Percentiles rank a stretch among this genome's conserved stretches.
Evolutionary conservation across 2,329 filamentous ascomycete species (phyloP).

Genomic region (Trichoderma endophyticum): DNA sequence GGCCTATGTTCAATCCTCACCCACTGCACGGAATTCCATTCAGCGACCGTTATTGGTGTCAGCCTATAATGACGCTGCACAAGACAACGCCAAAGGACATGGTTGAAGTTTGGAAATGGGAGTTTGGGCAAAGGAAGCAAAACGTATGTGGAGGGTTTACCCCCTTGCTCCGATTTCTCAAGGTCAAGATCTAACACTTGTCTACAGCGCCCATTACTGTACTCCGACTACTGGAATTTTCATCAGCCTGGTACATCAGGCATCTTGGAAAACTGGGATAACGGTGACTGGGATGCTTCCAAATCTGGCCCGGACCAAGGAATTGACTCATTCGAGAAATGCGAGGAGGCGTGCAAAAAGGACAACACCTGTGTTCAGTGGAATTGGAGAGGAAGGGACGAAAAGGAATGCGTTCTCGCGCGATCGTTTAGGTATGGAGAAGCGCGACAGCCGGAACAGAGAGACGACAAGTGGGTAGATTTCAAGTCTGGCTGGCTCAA

Average conservation of each 20-base stretch:
- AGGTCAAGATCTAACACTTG: not conserved
- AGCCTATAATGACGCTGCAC: constrained; percentile 48
- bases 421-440: constrained; percentile 30
- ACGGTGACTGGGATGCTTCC: constrained; percentile 33
- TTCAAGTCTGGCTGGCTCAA: constrained; percentile 32
- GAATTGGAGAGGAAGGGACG: constrained; percentile 33
- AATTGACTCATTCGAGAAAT: constrained; percentile 29
- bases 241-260: constrained; percentile 31
- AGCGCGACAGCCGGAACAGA: constrained; percentile 23
- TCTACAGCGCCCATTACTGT: constrained; percentile 34
- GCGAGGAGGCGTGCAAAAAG: constrained; percentile 28
- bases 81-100: constrained; percentile 48
- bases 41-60: constrained; percentile 47
- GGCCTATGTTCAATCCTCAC: constrained; percentile 50
- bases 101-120: constrained; percentile 47
- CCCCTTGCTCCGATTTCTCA: not conserved
- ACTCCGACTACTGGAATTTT: constrained; percentile 38
- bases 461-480: constrained; percentile 30
- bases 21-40: constrained; percentile 49
- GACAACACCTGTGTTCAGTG: constrained; percentile 30
- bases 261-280: constrained; percentile 30
- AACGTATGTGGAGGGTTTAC: constrained; percentile 25
- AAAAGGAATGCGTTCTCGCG: constrained; percentile 29
- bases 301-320: constrained; percentile 26
- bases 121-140: constrained; percentile 31